Conservation (phyloP, 441 rosid species). For the Daphne laureola region DNA sequence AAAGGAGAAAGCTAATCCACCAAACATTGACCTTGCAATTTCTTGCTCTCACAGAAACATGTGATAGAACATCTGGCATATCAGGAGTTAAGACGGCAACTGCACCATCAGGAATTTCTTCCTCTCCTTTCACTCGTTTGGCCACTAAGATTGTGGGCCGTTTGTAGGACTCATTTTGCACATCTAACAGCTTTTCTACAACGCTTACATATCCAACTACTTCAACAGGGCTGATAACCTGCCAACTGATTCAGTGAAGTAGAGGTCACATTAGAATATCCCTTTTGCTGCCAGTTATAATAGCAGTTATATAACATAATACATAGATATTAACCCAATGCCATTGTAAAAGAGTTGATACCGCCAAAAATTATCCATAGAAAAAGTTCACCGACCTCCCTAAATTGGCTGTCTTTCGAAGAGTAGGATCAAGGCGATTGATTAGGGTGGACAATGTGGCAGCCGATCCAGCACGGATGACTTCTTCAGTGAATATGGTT, state of each 20-base stretch:
- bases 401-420: slow-evolving; percentile 84
- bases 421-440: slow-evolving; percentile 96
- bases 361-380: too few relatives aligned
- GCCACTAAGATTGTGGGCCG: slow-evolving; percentile 88
- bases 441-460: slow-evolving; percentile 79
- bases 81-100: slow-evolving; percentile 99
- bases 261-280: slow-evolving; percentile 23
- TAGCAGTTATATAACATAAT: slow-evolving; percentile 12
- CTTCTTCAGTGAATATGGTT: slow-evolving; percentile 89
- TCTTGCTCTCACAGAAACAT: slow-evolving; percentile 98
- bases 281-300: slow-evolving; percentile 11
- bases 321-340: slow-evolving; percentile 2
- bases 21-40: slow-evolving; percentile 70
- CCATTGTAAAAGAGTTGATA: neutral
- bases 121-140: slow-evolving; percentile 92
- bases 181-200: slow-evolving; percentile 79
- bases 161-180: slow-evolving; percentile 75
- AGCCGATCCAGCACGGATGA: slow-evolving; percentile 97
- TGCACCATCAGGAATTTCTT: slow-evolving; percentile 95
- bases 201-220: slow-evolving; percentile 75
- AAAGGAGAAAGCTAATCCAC: slow-evolving; percentile 15
- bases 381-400: slow-evolving; percentile 61
- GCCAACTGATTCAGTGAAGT: slow-evolving; percentile 74
- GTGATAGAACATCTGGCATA: slow-evolving; percentile 99
- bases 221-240: slow-evolving; percentile 94